Evolutionary conservation across 1,284 basidiomycete species (phyloP), one percentile per base, ranked within the genome.

Genomic region (Phaffia rhodozyma): DNA sequence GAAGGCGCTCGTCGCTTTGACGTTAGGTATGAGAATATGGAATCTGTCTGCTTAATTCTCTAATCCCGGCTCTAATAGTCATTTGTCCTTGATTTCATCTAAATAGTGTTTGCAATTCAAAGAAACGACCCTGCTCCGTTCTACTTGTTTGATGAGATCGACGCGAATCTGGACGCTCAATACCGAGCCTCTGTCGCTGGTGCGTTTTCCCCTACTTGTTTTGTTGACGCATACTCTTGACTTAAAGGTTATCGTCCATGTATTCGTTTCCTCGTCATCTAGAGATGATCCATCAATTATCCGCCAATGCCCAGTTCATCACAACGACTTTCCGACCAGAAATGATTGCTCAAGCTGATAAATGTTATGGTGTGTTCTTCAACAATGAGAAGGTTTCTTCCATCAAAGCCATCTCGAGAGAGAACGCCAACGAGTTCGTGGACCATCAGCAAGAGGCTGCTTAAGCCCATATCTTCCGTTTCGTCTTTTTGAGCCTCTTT

Each of bases 141-240:
- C 79, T 98, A 98, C 76, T 81, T 99, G n/a, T 98, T 98, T 73
- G 96, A 99, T 74, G 96, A 99, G 85, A 97, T 97, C 72, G 94
- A 98, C 71, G 94, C 94, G 59, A 97, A 97, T 71, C 81, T 99
- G 60, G 96, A 99, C 71, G 91, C 94, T 5, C 91, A 97, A 78
- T 97, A 97, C 69, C 87, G 94, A 52, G 97, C 93, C 2, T 91
- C 94, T 2, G 94, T 98, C 29, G 92, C 94, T 34, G 82, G 90
- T 91, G 13, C 38, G 38, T 71, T 72, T 87, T 76, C 7, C 49
- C 21, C 51, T 13, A 3, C 23, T 29, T 34, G 5, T 3, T 32
- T 47, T 20, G 32, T 51, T 68, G 57, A 58, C 21, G 20, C 25
- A 2, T n/a, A 16, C 21, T 53, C 25, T 18, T 25, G 43, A 13